Base-by-base conservation (phyloP, 768 basidiomycete genomes). In the Tylopilus sp. region DNA sequence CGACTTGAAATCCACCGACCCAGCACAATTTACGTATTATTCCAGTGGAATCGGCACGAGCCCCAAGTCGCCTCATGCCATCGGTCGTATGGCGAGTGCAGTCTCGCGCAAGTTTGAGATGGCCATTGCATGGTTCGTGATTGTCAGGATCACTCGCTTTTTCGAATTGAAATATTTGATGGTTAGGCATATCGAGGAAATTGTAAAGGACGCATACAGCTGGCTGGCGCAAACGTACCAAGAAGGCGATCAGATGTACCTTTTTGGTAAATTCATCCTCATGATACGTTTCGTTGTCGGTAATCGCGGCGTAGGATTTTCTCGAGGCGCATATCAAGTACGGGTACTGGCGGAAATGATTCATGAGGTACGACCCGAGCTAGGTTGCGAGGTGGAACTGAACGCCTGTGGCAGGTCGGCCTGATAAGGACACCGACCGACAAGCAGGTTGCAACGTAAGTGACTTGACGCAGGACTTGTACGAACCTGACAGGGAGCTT, bases 281-380 rank as follows among this genome's bases (percentile, higher is more conserved):
- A 10, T n/a, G 6, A 12, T 9, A 3, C 0, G 8, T 20, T 20
- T 41, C 3, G 33, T 11, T 4, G 30, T 11, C 43, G 9, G 41
- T 35, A 8, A 26, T 39, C 2, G 1, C 8, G 9, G 9, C 20
- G 0, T 25, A 70, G 69, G 69, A 23, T 78, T 78, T 52, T 76
- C 75, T 23, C 67, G 77, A 26, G 76, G 76, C 22, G 71, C 73
- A 28, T 74, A 73, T 51, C 69, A 72, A 48, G 72, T 71, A 0
- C 66, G 75, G 10, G 70, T 68, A 3, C 64, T 74, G 9, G 71
- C 74, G 0, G 75, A 64, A 7, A 75, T 76, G 74, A 64, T 75
- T 8, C 47, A 72, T 13, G 65, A 69, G 54, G 72, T 73, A 31
- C 20, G 45, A 1, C 6, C 0, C 6, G 9, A 20, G 20, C 20